Evolutionary conservation across 345 rosid genomes (phyloP).

Genomic region (Aethionema arabicum): DNA sequence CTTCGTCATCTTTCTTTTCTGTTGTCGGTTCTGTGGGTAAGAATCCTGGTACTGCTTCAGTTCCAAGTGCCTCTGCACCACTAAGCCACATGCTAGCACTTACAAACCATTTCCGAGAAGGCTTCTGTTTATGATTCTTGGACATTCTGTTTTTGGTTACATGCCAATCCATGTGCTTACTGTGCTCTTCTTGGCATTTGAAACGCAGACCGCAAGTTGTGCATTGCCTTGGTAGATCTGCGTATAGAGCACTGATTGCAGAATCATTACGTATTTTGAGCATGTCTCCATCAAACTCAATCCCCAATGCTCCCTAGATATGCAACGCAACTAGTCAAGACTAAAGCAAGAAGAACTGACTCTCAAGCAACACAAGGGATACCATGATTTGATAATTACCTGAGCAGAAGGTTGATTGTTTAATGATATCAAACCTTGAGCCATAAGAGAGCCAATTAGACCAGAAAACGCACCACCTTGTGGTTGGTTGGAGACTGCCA

Average conservation of each 20-base stretch:
- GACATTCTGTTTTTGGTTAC: conserved; percentile 97
- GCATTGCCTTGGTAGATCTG: conserved; percentile 95
- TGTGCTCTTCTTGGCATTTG: conserved; percentile 90
- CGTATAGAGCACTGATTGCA: conserved; percentile 71
- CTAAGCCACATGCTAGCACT: conserved; percentile 96
- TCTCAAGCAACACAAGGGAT: conserved; percentile 16
- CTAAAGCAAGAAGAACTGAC: conserved; percentile 6
- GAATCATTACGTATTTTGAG: conserved; percentile 84
- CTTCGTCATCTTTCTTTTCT: conserved; percentile 89
- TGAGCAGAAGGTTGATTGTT: conserved; percentile 57
- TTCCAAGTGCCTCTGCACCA: conserved; percentile 96
- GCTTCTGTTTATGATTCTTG: conserved; percentile 89
- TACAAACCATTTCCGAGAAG: conserved; percentile 99
- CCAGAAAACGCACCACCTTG: conserved; percentile 69
- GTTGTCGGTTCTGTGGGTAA: conserved; percentile 59
- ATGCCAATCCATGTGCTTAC: conserved; percentile 99
- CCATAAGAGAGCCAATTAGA: conserved; percentile 77
- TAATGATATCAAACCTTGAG: conserved; percentile 86
- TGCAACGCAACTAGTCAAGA: conserved; percentile 37
- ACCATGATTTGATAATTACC: conserved; percentile 51
- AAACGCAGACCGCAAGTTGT: conserved; percentile 95
- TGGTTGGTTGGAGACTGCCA: conserved; percentile 48
- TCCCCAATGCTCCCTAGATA: conserved; percentile 68
- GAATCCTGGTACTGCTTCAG: conserved; percentile 92
- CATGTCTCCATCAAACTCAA: conserved; percentile 77